Conservation (phyloP, 352 stramenopile genomes). For the Phytophthora nicotianae region DNA sequence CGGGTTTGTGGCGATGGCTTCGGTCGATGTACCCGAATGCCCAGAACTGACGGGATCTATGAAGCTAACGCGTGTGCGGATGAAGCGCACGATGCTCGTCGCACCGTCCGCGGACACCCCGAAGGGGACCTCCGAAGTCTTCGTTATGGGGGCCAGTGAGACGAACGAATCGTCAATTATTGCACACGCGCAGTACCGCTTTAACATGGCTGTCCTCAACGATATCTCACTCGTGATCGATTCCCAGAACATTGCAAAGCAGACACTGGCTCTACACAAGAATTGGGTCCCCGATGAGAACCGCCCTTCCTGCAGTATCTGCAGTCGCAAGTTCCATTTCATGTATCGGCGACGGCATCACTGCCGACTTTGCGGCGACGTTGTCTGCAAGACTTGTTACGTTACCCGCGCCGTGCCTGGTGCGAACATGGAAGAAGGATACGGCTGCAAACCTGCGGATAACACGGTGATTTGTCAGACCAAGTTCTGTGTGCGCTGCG, state of each 20-base stretch:
- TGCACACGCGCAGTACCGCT: constrained; percentile 45
- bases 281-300: constrained; percentile 48
- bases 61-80: constrained; percentile 42
- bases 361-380: constrained; percentile 55
- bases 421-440: constrained; percentile 15
- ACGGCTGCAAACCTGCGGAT: constrained; percentile 9
- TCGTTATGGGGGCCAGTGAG: constrained; percentile 47
- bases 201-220: constrained; percentile 54
- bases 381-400: constrained; percentile 59
- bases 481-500: constrained; percentile 64
- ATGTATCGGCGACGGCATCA: constrained; percentile 49
- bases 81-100: constrained; percentile 57
- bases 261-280: constrained; percentile 31
- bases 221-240: constrained; percentile 66
- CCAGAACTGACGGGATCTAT: constrained; percentile 36
- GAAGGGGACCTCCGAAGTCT: constrained; percentile 48
- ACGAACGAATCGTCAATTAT: constrained; percentile 39
- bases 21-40: constrained; percentile 53
- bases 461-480: constrained; percentile 37
- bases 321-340: constrained; percentile 36
- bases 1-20: constrained; percentile 46
- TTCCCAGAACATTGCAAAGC: constrained; percentile 51
- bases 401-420: constrained; percentile 43
- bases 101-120: constrained; percentile 31
- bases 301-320: constrained; percentile 39